Base-by-base conservation (phyloP, 2,329 filamentous ascomycete genomes). In the Xylariaceae sp. region DNA sequence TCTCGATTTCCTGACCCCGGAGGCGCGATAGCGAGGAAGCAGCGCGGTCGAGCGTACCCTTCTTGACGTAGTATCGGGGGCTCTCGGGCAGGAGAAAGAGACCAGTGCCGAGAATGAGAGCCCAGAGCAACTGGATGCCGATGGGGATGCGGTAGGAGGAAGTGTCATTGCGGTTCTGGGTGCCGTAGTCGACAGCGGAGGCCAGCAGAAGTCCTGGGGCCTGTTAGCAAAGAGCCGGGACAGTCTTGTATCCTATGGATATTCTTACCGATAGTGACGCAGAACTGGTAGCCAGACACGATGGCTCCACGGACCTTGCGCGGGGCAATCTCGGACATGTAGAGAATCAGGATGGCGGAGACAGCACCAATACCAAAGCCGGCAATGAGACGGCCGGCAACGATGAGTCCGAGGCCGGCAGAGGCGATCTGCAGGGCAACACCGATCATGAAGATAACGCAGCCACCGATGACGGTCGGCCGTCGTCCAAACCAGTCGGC, bases 221-320 rank as follows among this genome's bases (percentile, higher is more conserved):
- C 8, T 3, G 33, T 31, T 9, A 40, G 15, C 16, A 34, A 22
- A 18, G n/a, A n/a, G n/a, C n/a, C n/a, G n/a, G n/a, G n/a, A n/a
- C n/a, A n/a, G n/a, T n/a, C n/a, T n/a, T n/a, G n/a, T n/a, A n/a
- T n/a, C n/a, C n/a, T n/a, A n/a, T n/a, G n/a, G 12, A 8, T 12
- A 24, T 11, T 30, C 42, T 36, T 36, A 44, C 85, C 85, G 44
- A 89, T 72, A 40, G 83, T 89, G 58, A 89, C 80, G 58, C 78
- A 86, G 68, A 88, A 88, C 56, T 89, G 83, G 65, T 89, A 89
- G 4, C 81, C 82, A 1, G 81, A 76, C n/a, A 90, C 84, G 32
- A 89, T 72, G 35, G 83, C 79, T 53, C 83, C 83, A 52, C 84
- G 76, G 44, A 92, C 80, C 59, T 83, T 85, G 58, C 72, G 74